Conservation (phyloP, 225 moss, liverwort and hornwort genomes). For the Antitrichia curtipendula region DNA sequence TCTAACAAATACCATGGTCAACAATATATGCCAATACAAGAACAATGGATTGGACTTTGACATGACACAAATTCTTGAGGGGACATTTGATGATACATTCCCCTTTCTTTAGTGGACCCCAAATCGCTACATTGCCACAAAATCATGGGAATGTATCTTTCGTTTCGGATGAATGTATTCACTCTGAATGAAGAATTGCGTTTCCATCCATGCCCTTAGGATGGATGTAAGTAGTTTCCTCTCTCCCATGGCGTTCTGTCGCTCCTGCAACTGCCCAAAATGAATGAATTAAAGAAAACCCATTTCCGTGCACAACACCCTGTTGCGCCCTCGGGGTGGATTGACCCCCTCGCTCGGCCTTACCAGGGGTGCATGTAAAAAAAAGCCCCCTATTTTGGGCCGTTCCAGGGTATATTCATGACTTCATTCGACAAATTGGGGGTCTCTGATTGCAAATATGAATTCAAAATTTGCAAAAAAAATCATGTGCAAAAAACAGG, state of each 20-base stretch:
- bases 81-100: not conserved
- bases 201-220: not conserved
- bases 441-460: too few species aligned
- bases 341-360: too few species aligned
- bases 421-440: too few species aligned
- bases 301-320: not conserved
- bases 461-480: too few species aligned
- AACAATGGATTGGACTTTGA: not conserved
- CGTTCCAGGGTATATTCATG: too few species aligned
- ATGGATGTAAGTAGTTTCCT: not conserved
- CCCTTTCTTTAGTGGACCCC: not conserved
- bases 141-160: not conserved
- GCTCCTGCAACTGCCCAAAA: not conserved
- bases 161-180: not conserved
- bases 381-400: too few species aligned
- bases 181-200: not conserved
- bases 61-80: too few species aligned
- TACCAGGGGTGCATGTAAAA: too few species aligned
- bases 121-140: too few species aligned
- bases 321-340: too few species aligned
- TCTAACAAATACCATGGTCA: not conserved
- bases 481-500: too few species aligned
- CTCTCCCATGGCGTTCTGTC: not conserved
- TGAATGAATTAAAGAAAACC: not conserved
- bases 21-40: fast-evolving